Base-by-base conservation (phyloP, 768 basidiomycete species). In the Pulveroboletus sp. region DNA sequence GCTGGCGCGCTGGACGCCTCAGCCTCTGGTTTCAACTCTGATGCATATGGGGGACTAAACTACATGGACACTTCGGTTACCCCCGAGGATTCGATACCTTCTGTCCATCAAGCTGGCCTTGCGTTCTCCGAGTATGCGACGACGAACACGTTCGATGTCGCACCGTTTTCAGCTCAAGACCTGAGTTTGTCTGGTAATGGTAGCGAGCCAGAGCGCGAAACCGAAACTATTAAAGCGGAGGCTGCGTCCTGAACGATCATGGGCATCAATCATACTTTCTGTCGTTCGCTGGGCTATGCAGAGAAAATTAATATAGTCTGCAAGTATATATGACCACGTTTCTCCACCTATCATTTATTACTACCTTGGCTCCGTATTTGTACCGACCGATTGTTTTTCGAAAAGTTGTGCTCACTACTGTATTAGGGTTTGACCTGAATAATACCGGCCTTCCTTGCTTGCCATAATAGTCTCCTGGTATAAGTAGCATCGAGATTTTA, bases 1-100 rank as follows among this genome's bases (percentile, higher is more conserved):
- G 56, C 78, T 30, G 78, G 80, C 50, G 73, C 85, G 47, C 73
- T 89, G 59, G 89, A 90, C 66, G 76, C 83, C 14, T 68, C 79
- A 49, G 67, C 79, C 39, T 75, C 79, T 6, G 73, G 74, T 28
- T 90, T 87, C 67, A 80, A 76, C 65, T 63, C 83, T 21, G 86
- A 88, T 63, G 76, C 80, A 18, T 90, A 87, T 64, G 78, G 78
- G 47, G 74, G 83, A 32, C 71, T 89, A 62, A 78, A 82, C 37
- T 90, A 87, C 67, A 86, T 90, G 82, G 88, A 90, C 67, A 75
- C 85, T 42, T 69, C 83, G 27, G 73, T 79, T 36, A 59, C 78
- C 44, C 80, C 82, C 46, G 85, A 89, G 55, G 86, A 88, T 56
- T 68, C 79, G 36, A 71, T 86, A 52, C 73, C 72, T 68, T 67